Evolutionary conservation across 148 eudicot species (phyloP).

Genomic region (Rhododendron henanense): DNA sequence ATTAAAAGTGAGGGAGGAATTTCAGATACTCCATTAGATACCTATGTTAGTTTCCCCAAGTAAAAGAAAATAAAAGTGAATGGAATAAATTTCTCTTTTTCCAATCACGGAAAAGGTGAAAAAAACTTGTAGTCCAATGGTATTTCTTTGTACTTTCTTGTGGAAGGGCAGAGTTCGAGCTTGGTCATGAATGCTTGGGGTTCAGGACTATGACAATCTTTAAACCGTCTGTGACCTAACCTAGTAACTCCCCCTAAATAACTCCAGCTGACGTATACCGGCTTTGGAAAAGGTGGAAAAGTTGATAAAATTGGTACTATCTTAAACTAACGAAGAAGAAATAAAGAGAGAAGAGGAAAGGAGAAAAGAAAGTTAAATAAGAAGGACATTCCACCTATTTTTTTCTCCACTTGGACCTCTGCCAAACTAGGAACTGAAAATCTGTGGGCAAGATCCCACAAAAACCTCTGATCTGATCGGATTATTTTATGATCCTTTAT

Average conservation of each 20-base stretch:
- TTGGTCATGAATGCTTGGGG: fast-evolving
- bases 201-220: too few relatives aligned
- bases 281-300: too few relatives aligned
- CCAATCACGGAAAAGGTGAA: background rate
- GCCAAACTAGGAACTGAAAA: background rate
- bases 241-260: too few relatives aligned
- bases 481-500: too few relatives aligned
- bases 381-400: background rate
- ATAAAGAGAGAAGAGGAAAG: background rate
- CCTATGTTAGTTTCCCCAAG: background rate
- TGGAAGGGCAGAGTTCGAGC: too few relatives aligned
- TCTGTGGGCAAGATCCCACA: background rate
- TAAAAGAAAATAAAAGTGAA: background rate
- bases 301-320: too few relatives aligned
- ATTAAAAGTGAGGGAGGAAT: background rate
- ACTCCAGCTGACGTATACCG: too few relatives aligned
- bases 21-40: background rate
- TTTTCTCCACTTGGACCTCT: background rate
- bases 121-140: too few relatives aligned
- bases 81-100: background rate
- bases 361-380: background rate
- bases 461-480: background rate
- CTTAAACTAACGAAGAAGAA: too few relatives aligned
- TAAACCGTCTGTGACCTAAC: too few relatives aligned
- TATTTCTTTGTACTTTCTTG: too few relatives aligned